A percentile compares a stretch with the other conserved stretches of the same genome.
Conservation (phyloP, 2,329 filamentous ascomycete species). For the Pyricularia grisea region DNA sequence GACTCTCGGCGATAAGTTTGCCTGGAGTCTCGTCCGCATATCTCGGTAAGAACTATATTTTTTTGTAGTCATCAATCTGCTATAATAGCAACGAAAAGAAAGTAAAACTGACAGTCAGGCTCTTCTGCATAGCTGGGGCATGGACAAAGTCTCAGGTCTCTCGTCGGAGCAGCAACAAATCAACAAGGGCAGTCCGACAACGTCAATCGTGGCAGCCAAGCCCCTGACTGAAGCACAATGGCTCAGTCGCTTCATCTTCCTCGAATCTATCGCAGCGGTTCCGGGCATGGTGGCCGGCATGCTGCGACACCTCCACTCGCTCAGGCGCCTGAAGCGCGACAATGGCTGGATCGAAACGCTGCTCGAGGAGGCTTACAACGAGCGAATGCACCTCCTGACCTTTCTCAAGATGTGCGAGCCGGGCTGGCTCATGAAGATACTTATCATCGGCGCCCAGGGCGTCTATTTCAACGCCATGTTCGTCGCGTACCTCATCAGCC, state of each 20-base stretch:
- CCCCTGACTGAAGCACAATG: conserved; percentile 79
- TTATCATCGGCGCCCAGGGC: conserved; percentile 87
- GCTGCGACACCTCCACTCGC: conserved; percentile 77
- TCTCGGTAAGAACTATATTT: conserved; percentile 13
- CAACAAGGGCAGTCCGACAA: conserved; percentile 47
- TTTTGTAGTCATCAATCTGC: not conserved
- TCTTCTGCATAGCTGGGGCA: conserved; percentile 59
- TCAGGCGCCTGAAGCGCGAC: conserved; percentile 80
- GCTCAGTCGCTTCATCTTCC: conserved; percentile 80
- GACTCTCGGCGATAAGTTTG: conserved; percentile 67
- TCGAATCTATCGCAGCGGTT: conserved; percentile 90
- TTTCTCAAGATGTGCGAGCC: conserved; percentile 78
- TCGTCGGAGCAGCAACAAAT: conserved; percentile 57
- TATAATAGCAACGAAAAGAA: not conserved
- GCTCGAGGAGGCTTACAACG: conserved; percentile 84
- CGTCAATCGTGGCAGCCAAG: conserved; percentile 40
- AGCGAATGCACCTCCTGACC: conserved; percentile 82
- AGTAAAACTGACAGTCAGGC: not conserved
- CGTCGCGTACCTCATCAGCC: conserved; percentile 76
- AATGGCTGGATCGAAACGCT: conserved; percentile 96
- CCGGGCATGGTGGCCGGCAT: conserved; percentile 97
- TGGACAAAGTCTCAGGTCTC: conserved; percentile 72
- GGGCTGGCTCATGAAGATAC: conserved; percentile 74
- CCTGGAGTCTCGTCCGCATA: conserved; percentile 66
- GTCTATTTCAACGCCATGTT: conserved; percentile 97